Evolutionary conservation across 768 basidiomycete species (phyloP).

Genomic region (Dacryopinax spathularia): DNA sequence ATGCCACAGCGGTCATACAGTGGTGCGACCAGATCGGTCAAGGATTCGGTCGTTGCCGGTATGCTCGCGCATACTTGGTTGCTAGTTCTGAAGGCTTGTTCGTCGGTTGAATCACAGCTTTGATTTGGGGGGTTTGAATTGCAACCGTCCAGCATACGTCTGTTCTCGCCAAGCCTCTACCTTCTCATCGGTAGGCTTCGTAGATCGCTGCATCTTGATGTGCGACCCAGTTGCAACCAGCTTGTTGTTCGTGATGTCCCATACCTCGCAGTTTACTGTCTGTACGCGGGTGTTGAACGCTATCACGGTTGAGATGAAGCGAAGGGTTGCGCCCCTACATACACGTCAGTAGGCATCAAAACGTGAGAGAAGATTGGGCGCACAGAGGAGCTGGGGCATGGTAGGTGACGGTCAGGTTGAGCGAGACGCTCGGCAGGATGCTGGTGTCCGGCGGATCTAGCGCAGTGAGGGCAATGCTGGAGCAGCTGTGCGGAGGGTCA

Average conservation of each 20-base stretch:
- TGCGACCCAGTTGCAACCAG: background rate
- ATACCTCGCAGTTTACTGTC: background rate
- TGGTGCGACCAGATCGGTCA: too few relatives aligned
- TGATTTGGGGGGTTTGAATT: background rate
- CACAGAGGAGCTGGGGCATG: background rate
- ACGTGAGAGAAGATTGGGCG: background rate
- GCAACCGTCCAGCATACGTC: background rate
- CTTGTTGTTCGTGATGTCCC: background rate
- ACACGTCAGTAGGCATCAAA: background rate
- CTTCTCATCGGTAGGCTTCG: background rate
- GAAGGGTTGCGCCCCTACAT: background rate
- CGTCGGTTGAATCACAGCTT: slow-evolving; percentile 2
- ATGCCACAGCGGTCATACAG: too few relatives aligned
- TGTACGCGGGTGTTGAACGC: background rate
- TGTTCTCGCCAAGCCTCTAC: background rate
- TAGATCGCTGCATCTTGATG: background rate
- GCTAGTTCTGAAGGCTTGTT: too few relatives aligned
- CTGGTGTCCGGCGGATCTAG: background rate
- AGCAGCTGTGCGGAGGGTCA: background rate
- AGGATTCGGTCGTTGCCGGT: too few relatives aligned
- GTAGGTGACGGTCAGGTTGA: background rate
- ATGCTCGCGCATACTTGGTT: too few relatives aligned
- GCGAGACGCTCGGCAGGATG: background rate
- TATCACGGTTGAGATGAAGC: background rate
- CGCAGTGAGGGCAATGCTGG: background rate